Base-by-base conservation (phyloP, 2,329 filamentous ascomycete genomes). In the Pseudogymnoascus sp. region DNA sequence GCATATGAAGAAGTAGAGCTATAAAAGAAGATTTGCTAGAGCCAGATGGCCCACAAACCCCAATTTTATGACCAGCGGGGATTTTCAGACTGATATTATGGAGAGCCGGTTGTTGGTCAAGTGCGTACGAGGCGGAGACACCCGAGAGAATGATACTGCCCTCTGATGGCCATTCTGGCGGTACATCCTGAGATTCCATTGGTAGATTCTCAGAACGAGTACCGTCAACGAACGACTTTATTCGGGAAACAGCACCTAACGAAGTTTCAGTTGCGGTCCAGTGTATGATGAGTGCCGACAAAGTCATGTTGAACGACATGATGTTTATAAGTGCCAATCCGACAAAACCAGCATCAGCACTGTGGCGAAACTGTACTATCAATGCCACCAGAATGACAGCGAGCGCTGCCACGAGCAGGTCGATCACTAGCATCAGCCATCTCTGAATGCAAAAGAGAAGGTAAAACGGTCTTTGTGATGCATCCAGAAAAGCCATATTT, bases 31-130 rank as follows among this genome's bases (percentile, higher is more conserved):
- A 79, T 69, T 84, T 83, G 1, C 82, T 81, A 63, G 79, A 82
- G 65, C 81, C 81, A 5, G 78, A 82, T 0, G 81, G 78, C 2
- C 82, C 82, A 61, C 79, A 81, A 5, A 84, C 74, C 5, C 77
- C 80, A 3, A 84, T 72, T 42, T 80, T 82, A 64, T 79, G 74
- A 0, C 80, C 79, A 0, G 76, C 69, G 1, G 88, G 88, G 61
- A 96, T 90, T 1, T 80, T 82, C 64, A 96, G 86, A 0, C 83
- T 84, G 37, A 93, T 79, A 49, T 85, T 78, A 6, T 79, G 76
- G 1, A 96, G 75, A 0, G 90, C 88, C 0, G 88, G 85, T 0
- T 90, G 88, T 0, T 95, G 82, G 61, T 88, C 82, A 1, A 88
- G 83, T 4, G 89, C n/a, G 28, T 71, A 71, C 0, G 67, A 56